A percentile compares a stretch with the other conserved stretches of the same genome.
phyloP scores from a whole-genome alignment of 768 basidiomycete species.

The Amanita muscaria region DNA sequence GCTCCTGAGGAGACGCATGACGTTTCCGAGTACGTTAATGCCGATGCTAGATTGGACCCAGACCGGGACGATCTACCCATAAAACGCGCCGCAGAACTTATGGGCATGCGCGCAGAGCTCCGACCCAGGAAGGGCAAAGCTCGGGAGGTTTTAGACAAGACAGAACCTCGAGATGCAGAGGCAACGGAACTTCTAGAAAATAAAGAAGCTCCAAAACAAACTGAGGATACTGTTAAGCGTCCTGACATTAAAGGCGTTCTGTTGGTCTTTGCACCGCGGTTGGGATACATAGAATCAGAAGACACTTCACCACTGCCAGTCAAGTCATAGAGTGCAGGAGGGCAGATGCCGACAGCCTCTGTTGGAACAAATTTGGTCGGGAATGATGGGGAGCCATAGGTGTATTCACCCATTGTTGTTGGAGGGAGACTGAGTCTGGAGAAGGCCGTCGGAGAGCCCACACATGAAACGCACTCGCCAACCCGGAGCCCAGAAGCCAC shows the following conservation, averaged over 20 bases:
- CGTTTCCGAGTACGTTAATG: slow-evolving; percentile 10
- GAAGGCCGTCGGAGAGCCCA: too few species aligned
- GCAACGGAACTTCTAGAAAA: background rate
- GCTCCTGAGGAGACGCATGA: slow-evolving; percentile 5
- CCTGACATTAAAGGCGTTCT: background rate
- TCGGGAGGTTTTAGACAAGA: background rate
- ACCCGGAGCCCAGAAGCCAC: slow-evolving; percentile 99
- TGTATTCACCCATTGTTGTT: too few species aligned
- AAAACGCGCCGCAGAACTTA: background rate
- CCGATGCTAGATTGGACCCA: slow-evolving; percentile 14
- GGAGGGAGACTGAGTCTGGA: too few species aligned
- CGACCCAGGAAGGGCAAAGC: background rate
- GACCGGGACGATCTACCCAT: slow-evolving; percentile 8
- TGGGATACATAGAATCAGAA: too few species aligned
- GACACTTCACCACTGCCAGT: too few species aligned
- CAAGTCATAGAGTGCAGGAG: too few species aligned
- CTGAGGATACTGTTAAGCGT: too few species aligned
- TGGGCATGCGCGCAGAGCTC: background rate
- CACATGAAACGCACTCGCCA: slow-evolving; percentile 99
- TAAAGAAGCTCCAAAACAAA: too few species aligned
- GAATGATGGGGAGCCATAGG: too few species aligned
- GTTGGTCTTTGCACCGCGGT: too few species aligned
- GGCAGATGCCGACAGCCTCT: too few species aligned
- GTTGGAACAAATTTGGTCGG: too few species aligned
- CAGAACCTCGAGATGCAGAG: background rate